Percentiles rank a stretch among this genome's conserved stretches.
phyloP scores from a whole-genome alignment of 1,139 yeast genomes.

The Kodamaea sp. region DNA sequence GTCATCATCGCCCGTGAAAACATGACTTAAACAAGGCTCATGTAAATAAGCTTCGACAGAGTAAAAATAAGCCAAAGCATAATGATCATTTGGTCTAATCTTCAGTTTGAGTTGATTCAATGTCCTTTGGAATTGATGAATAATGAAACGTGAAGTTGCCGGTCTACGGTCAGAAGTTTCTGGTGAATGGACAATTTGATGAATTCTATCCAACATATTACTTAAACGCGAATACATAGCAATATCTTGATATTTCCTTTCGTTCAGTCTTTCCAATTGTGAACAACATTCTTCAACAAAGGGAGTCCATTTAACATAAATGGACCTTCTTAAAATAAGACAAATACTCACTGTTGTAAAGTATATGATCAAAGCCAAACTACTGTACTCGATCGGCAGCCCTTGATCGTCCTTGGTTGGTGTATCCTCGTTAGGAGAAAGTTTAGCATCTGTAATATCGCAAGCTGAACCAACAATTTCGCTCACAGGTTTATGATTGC shows the following conservation, averaged over 20 bases:
- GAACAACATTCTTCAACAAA: constrained; percentile 62
- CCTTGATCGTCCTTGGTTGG: too few species aligned
- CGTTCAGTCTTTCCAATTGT: constrained; percentile 37
- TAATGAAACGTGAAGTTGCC: constrained; percentile 28
- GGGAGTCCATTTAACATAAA: constrained; percentile 55
- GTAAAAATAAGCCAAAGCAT: constrained; percentile 49
- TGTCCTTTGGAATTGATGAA: constrained; percentile 41
- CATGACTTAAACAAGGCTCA: constrained; percentile 50
- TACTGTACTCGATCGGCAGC: constrained; percentile 30
- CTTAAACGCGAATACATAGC: constrained; percentile 61
- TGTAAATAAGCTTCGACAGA: constrained; percentile 74
- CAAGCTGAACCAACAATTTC: too few species aligned
- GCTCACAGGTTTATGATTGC: too few species aligned
- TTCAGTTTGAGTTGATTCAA: constrained; percentile 34
- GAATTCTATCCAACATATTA: constrained; percentile 60
- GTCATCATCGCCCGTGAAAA: constrained; percentile 14
- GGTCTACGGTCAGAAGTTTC: constrained; percentile 25
- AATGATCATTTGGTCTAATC: constrained; percentile 38
- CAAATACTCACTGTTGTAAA: constrained; percentile 51
- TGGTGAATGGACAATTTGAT: constrained; percentile 44
- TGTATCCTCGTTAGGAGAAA: too few species aligned
- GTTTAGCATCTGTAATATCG: too few species aligned
- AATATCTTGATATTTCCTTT: constrained; percentile 33
- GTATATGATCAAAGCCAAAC: constrained; percentile 47
- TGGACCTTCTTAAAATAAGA: constrained; percentile 49